These are phyloP conservation scores for Trichoderma reesei DNA, from an alignment of 495 filamentous ascomycete genomes.

Conservation along the genomic window DNA sequence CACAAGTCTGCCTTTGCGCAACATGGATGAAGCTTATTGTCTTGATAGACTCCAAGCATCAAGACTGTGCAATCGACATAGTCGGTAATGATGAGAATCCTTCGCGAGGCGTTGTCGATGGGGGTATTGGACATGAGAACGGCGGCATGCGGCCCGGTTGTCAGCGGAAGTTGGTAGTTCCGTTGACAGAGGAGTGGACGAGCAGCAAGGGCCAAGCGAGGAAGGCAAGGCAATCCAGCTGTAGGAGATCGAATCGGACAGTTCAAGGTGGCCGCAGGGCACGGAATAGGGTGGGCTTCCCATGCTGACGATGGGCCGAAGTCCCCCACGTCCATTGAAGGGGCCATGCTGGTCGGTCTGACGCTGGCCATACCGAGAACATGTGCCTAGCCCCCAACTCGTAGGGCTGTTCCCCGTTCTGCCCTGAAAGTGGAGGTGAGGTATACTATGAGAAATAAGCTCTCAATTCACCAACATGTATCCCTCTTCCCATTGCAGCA, in stretches of 20 bases:
- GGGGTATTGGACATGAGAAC: neutral
- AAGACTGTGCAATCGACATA: neutral
- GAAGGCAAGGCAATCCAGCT: neutral
- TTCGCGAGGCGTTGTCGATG: neutral
- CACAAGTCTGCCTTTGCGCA: neutral
- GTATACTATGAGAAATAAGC: neutral
- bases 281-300: neutral
- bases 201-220: neutral
- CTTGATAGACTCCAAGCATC: neutral
- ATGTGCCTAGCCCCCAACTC: neutral
- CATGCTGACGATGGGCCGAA: neutral
- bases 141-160: neutral
- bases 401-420: neutral
- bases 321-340: neutral
- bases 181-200: neutral
- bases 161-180: neutral
- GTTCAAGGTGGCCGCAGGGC: neutral
- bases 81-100: neutral
- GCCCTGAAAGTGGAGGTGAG: neutral
- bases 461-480: too few species aligned
- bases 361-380: neutral
- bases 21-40: conserved; percentile 6
- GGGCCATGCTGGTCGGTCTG: neutral
- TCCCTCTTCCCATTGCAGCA: neutral
- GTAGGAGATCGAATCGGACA: neutral